These are phyloP conservation scores for Pseudogymnoascus sp. DNA, from an alignment of 2,329 filamentous ascomycete genomes.

Conservation along the genomic window DNA sequence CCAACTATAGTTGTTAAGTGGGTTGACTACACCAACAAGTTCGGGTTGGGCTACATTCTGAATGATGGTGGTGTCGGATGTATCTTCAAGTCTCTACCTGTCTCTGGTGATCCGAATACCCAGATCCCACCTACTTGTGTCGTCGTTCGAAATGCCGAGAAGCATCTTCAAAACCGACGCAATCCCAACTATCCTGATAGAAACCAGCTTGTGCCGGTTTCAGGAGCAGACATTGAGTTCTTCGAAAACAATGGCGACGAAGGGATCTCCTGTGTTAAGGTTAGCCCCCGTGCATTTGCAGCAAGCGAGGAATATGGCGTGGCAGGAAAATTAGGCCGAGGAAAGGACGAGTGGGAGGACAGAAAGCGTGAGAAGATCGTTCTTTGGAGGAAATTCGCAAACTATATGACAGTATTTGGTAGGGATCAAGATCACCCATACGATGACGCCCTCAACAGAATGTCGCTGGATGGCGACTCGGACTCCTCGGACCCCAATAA, in stretches of 20 bases:
- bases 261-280: slow-evolving; percentile 57
- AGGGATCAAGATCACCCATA: slow-evolving; percentile 56
- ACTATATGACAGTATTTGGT: slow-evolving; percentile 69
- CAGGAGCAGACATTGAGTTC: slow-evolving; percentile 57
- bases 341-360: slow-evolving; percentile 59
- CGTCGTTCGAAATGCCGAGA: slow-evolving; percentile 64
- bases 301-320: slow-evolving; percentile 52
- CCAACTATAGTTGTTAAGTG: slow-evolving; percentile 68
- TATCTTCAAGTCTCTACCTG: slow-evolving; percentile 49
- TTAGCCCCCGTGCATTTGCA: slow-evolving; percentile 58
- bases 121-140: slow-evolving; percentile 64
- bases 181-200: slow-evolving; percentile 51
- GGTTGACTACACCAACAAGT: slow-evolving; percentile 86
- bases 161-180: slow-evolving; percentile 58
- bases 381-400: slow-evolving; percentile 67
- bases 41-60: slow-evolving; percentile 76
- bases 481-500: slow-evolving; percentile 37
- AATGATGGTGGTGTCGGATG: slow-evolving; percentile 77
- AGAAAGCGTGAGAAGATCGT: slow-evolving; percentile 60
- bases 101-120: slow-evolving; percentile 43
- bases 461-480: slow-evolving; percentile 17
- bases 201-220: slow-evolving; percentile 59
- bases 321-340: slow-evolving; percentile 54
- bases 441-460: slow-evolving; percentile 40
- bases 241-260: slow-evolving; percentile 64